Percentiles rank a stretch among this genome's conserved stretches.
phyloP scores from a whole-genome alignment of 306 rosid species.

The Corylus americana region DNA sequence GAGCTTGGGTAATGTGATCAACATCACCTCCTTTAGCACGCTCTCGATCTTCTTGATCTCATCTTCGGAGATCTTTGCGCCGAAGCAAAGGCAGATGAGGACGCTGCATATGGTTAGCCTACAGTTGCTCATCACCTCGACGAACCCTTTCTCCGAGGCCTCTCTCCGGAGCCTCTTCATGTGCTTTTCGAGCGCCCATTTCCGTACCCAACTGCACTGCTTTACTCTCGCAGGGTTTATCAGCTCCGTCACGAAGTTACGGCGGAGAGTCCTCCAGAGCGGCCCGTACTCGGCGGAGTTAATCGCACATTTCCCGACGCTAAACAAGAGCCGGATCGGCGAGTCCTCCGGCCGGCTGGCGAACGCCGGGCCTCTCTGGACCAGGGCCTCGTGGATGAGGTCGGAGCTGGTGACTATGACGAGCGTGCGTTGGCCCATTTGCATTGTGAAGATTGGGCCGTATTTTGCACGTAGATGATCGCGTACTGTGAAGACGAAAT shows the following conservation, averaged over 20 bases:
- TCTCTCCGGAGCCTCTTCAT: constrained; percentile 50
- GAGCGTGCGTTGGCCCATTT: constrained; percentile 94
- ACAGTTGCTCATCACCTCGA: constrained; percentile 77
- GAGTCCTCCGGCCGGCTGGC: constrained; percentile 95
- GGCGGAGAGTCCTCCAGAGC: constrained; percentile 77
- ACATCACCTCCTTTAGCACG: constrained; percentile 78
- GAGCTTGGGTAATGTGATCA: constrained; percentile 67
- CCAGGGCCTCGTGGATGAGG: constrained; percentile 90
- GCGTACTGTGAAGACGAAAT: constrained; percentile 66
- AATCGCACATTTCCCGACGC: constrained; percentile 92
- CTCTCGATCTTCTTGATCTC: constrained; percentile 65
- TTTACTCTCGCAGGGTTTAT: constrained; percentile 65
- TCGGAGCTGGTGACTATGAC: constrained; percentile 71
- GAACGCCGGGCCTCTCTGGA: constrained; percentile 70
- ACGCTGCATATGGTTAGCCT: constrained; percentile 83
- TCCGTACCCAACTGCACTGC: constrained; percentile 88
- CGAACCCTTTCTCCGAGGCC: constrained; percentile 46
- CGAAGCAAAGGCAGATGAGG: constrained; percentile 81
- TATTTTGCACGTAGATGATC: constrained; percentile 69
- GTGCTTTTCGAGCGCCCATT: constrained; percentile 81
- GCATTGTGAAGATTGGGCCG: constrained; percentile 93
- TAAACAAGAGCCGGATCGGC: constrained; percentile 83
- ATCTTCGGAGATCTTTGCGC: constrained; percentile 66
- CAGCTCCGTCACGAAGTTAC: constrained; percentile 83
- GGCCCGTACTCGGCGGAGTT: constrained; percentile 94